phyloP scores from a whole-genome alignment of 2,329 filamentous ascomycete species.

The Amauroascus verrucosus region DNA sequence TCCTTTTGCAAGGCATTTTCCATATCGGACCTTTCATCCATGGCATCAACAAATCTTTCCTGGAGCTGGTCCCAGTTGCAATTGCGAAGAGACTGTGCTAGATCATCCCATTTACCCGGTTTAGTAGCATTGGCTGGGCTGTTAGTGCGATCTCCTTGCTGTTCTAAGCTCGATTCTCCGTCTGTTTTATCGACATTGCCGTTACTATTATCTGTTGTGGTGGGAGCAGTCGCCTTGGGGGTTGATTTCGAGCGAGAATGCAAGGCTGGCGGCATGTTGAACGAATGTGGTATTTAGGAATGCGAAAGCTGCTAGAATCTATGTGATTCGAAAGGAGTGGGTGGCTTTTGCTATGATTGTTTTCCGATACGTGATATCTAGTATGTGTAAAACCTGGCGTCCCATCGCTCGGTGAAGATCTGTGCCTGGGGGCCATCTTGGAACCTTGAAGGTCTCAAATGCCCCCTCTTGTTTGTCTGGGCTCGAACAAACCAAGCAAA shows the following conservation, averaged over 20 bases:
- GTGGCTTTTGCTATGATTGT: no score
- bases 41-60: conserved; percentile 54
- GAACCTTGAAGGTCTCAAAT: no score
- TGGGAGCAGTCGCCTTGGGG: neutral
- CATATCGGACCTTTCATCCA: conserved; percentile 51
- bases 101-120: conserved; percentile 6
- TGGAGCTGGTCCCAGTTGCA: conserved; percentile 76
- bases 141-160: neutral
- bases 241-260: conserved; percentile 8
- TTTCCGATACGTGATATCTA: no score
- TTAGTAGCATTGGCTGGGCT: neutral
- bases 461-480: neutral
- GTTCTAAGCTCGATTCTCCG: neutral
- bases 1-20: conserved; percentile 59
- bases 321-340: no score
- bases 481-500: conserved; percentile 12
- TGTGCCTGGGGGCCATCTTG: no score
- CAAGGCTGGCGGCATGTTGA: conserved; percentile 1
- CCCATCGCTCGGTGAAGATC: no score
- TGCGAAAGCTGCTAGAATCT: no score
- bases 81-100: conserved; percentile 32
- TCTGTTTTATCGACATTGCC: neutral
- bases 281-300: neutral
- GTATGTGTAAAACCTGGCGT: no score
- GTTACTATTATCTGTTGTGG: neutral